These are phyloP conservation scores for Pascua guehoae DNA, from an alignment of 1,284 basidiomycete genomes.

Conservation along the genomic window DNA sequence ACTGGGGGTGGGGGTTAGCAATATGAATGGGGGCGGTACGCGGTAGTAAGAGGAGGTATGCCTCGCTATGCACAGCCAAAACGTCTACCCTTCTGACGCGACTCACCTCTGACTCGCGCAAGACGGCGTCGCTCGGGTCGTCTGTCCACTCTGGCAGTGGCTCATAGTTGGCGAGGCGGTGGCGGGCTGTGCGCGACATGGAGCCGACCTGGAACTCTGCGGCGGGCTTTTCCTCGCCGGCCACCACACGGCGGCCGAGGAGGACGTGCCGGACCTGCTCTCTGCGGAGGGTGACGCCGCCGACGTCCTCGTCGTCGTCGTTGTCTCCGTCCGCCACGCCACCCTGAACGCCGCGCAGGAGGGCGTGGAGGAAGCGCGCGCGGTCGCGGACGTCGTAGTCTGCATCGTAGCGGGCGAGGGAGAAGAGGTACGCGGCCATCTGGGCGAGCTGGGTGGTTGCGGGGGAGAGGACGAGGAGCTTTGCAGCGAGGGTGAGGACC, in stretches of 20 bases:
- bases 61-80: not conserved
- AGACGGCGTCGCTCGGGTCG: slow-evolving; percentile 50
- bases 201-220: slow-evolving; percentile 56
- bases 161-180: slow-evolving; percentile 37
- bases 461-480: slow-evolving; percentile 69
- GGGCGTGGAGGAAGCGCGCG: slow-evolving; percentile 69
- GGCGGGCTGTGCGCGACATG: slow-evolving; percentile 36
- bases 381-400: slow-evolving; percentile 87
- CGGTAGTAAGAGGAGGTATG: no score
- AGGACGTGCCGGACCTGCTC: slow-evolving; percentile 77
- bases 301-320: slow-evolving; percentile 53
- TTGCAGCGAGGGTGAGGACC: slow-evolving; percentile 73
- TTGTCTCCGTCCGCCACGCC: slow-evolving; percentile 6
- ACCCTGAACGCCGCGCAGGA: slow-evolving; percentile 57
- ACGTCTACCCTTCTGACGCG: not conserved
- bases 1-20: not conserved
- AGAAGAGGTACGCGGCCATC: slow-evolving; percentile 68
- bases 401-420: slow-evolving; percentile 78
- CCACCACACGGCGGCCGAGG: slow-evolving; percentile 62
- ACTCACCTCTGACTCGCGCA: slow-evolving; percentile 48
- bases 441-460: slow-evolving; percentile 52
- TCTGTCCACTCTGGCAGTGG: slow-evolving; percentile 49
- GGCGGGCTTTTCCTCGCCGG: slow-evolving; percentile 47
- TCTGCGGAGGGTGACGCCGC: slow-evolving; percentile 70
- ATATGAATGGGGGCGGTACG: not conserved